Evolutionary conservation across 2,329 filamentous ascomycete species (phyloP), one percentile per base, ranked within the genome.

Genomic region (Hirsutella minnesotensis): DNA sequence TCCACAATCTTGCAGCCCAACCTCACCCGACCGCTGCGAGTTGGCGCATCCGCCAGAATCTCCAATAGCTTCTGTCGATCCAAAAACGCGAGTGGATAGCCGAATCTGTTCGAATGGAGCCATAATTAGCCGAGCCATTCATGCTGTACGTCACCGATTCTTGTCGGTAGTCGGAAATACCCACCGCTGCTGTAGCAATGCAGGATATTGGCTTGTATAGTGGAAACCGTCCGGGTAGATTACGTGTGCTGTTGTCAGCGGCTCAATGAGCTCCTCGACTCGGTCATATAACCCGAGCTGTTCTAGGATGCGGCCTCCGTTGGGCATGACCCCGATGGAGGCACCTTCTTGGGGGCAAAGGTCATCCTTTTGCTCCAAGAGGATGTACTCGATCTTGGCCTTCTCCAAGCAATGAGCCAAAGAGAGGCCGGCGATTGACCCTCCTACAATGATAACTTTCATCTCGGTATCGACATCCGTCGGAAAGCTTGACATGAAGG

Each of bases 391-490:
- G 43, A 77, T 66, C 22, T 52, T 54, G 29, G 64, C 55, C 36
- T 54, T 52, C 42, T 74, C 62, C 3, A 77, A 62, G 47, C 64
- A 62, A 37, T 50, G 43, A n/a, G 54, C 54, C 39, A 57, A 38
- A 4, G 49, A 44, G 5, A 57, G 50, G 7, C 73, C 73, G 3
- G 65, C 59, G n/a, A 75, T 54, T 38, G 66, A 62, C 7, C 68
- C 72, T 16, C 72, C 72, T 2, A 61, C 66, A 27, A 75, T 72
- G 43, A 52, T 40, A 39, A 49, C 41, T 39, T 40, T 46, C 24
- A 27, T 27, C 7, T 7, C 12, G 24, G 7, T 27, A 12, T 27
- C 24, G 24, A 12, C 7, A 7, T 27, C 7, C 24, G 7, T 27
- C 12, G 24, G 24, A 27, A n/a, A 12, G 24, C 12, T 27, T 27